These are phyloP conservation scores for Trichoderma atrobrunneum DNA, from an alignment of 2,329 filamentous ascomycete species.

Conservation along the genomic window DNA sequence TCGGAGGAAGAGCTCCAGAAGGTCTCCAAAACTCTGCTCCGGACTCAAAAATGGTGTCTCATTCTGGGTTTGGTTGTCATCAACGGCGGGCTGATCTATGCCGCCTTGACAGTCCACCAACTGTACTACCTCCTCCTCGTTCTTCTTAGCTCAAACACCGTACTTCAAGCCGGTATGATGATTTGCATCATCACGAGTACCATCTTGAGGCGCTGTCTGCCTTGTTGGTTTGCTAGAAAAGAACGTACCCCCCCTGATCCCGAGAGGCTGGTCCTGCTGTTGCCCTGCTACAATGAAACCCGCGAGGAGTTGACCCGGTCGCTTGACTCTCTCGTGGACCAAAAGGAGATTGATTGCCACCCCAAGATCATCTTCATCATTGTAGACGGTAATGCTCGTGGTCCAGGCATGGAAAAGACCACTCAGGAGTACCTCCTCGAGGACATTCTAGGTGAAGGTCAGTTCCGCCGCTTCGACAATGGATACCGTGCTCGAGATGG, in stretches of 20 bases:
- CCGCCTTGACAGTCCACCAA: constrained; percentile 38
- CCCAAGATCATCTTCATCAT: constrained; percentile 46
- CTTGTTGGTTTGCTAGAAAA: constrained; percentile 31
- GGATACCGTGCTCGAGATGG: constrained; percentile 47
- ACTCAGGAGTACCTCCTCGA: constrained; percentile 47
- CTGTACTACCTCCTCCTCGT: constrained; percentile 45
- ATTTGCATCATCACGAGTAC: constrained; percentile 36
- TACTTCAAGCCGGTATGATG: constrained; percentile 43
- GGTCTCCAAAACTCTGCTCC: constrained; percentile 38
- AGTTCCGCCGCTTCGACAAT: constrained; percentile 37
- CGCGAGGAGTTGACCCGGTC: constrained; percentile 43
- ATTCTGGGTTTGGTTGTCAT: constrained; percentile 35
- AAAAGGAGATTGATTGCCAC: constrained; percentile 42
- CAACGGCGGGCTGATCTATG: constrained; percentile 38
- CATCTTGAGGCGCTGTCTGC: constrained; percentile 32
- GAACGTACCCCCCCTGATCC: constrained; percentile 37
- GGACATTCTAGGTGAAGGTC: constrained; percentile 42
- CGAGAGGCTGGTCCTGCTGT: constrained; percentile 44
- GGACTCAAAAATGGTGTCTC: constrained; percentile 40
- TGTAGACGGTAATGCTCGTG: constrained; percentile 47
- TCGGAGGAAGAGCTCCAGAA: constrained; percentile 39
- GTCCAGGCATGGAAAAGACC: constrained; percentile 47
- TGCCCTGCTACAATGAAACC: constrained; percentile 51
- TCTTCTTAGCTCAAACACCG: constrained; percentile 45
- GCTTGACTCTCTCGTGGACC: constrained; percentile 45